These are phyloP conservation scores for Chlorella sorokiniana DNA, from an alignment of 139 green algal genomes.

Conservation along the genomic window DNA sequence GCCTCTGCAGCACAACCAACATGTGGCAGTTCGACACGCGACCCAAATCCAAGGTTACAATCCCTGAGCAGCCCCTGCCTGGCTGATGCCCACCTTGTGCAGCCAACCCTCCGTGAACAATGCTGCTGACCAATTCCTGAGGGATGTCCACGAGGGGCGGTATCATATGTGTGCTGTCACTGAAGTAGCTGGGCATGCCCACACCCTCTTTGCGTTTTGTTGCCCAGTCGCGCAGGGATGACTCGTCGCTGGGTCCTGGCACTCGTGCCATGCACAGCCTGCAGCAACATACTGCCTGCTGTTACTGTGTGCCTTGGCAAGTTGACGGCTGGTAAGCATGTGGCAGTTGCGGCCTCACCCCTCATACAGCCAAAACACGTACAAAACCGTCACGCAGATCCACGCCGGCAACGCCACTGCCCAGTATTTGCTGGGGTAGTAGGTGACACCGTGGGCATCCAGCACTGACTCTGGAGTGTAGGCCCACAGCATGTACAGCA, in stretches of 20 bases:
- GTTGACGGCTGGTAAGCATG: not conserved
- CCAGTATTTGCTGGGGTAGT: slow-evolving; percentile 78
- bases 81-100: not conserved
- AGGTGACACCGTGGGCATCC: slow-evolving; percentile 58
- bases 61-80: not conserved
- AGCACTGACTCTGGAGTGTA: slow-evolving; percentile 52
- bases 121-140: slow-evolving; percentile 23
- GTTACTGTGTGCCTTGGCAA: not conserved
- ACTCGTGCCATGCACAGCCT: slow-evolving; percentile 15
- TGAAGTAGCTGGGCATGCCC: slow-evolving; percentile 6
- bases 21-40: not conserved
- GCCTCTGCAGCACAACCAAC: slow-evolving; percentile 15
- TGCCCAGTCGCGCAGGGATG: not conserved
- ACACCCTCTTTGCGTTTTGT: not conserved
- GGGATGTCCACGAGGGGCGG: slow-evolving; percentile 60
- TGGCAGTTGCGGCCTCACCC: slow-evolving; percentile 36
- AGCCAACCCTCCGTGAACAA: slow-evolving; percentile 31
- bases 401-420: slow-evolving; percentile 65
- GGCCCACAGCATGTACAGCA: slow-evolving; percentile 66
- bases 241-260: not conserved
- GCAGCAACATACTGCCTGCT: not conserved
- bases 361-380: slow-evolving; percentile 62
- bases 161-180: not conserved
- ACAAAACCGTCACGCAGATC: slow-evolving; percentile 56
- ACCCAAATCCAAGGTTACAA: not conserved